phyloP scores from a whole-genome alignment of 106 monocot species.

The Posidonia australis region DNA sequence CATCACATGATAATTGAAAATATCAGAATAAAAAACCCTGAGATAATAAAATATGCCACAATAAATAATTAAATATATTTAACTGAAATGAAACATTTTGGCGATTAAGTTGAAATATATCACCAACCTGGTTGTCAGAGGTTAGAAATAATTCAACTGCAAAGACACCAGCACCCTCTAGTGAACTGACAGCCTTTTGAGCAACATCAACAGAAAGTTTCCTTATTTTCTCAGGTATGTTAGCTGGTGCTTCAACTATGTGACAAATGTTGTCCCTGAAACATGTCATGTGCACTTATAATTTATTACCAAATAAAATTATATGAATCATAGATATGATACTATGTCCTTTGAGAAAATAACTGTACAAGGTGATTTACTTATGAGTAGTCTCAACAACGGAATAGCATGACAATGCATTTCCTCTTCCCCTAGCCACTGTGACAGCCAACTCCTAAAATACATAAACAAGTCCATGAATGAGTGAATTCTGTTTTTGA shows the following conservation, averaged over 20 bases:
- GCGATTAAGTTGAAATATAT: background rate
- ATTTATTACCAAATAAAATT: too few species aligned
- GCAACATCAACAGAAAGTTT: conserved; percentile 55
- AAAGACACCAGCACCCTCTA: conserved; percentile 90
- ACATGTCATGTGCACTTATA: background rate
- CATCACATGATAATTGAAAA: background rate
- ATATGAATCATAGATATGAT: background rate
- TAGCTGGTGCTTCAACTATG: conserved; percentile 91
- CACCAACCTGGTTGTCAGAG: conserved; percentile 42
- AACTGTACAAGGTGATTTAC: conserved; percentile 28
- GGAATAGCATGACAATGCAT: conserved; percentile 56
- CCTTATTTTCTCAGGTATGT: conserved; percentile 55
- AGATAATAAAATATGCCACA: too few species aligned
- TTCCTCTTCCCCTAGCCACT: conserved; percentile 80
- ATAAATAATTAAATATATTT: background rate
- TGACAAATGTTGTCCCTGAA: conserved; percentile 90
- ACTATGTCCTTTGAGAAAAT: background rate
- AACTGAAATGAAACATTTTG: background rate
- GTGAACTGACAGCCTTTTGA: conserved; percentile 58
- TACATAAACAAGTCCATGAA: conserved; percentile 1
- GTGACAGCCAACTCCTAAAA: conserved; percentile 85
- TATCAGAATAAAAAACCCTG: too few species aligned
- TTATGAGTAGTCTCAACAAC: conserved; percentile 95
- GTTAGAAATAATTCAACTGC: conserved; percentile 94
- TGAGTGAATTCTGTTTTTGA: background rate